Conservation (phyloP, 2,329 filamentous ascomycete genomes). For the Colletotrichum echinochloae region DNA sequence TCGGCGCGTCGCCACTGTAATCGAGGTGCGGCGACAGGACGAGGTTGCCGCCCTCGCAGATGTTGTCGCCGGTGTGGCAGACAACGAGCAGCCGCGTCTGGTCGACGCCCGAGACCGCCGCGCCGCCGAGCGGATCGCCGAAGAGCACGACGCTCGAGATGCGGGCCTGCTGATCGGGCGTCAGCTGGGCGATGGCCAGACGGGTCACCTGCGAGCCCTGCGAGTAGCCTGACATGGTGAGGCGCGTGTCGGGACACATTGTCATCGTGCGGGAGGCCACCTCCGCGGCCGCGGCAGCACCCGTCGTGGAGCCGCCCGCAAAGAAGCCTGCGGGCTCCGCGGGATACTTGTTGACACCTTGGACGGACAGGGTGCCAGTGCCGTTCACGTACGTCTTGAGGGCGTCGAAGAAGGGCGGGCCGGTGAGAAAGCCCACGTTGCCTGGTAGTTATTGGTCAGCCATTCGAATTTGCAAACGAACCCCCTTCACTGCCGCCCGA, state of each 20-base stretch:
- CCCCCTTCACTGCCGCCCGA: too few relatives aligned
- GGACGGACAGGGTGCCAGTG: slow-evolving; percentile 42
- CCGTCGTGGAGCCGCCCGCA: slow-evolving; percentile 29
- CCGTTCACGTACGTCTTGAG: slow-evolving; percentile 42
- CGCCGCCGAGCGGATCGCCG: slow-evolving; percentile 45
- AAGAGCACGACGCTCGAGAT: slow-evolving; percentile 49
- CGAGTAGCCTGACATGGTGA: slow-evolving; percentile 47
- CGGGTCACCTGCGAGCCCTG: slow-evolving; percentile 47
- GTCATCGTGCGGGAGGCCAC: slow-evolving; percentile 47
- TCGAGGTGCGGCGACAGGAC: slow-evolving; percentile 37
- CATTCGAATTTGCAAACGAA: background rate
- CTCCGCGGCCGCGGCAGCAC: slow-evolving; percentile 49
- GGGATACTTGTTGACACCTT: slow-evolving; percentile 45
- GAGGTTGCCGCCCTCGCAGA: slow-evolving; percentile 44
- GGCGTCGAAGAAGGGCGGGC: slow-evolving; percentile 46
- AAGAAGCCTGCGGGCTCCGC: slow-evolving; percentile 24
- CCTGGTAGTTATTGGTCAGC: slow-evolving; percentile 39
- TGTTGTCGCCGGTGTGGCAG: slow-evolving; percentile 47
- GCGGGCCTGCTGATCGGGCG: slow-evolving; percentile 34
- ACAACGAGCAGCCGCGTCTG: slow-evolving; percentile 42
- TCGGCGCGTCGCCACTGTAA: slow-evolving; percentile 40
- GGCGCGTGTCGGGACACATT: slow-evolving; percentile 44
- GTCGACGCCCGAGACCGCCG: slow-evolving; percentile 43
- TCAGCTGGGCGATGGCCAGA: slow-evolving; percentile 45
- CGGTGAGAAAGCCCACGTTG: slow-evolving; percentile 47